Conservation (phyloP, 1,284 basidiomycete species). For the Rhodotorula sp. region DNA sequence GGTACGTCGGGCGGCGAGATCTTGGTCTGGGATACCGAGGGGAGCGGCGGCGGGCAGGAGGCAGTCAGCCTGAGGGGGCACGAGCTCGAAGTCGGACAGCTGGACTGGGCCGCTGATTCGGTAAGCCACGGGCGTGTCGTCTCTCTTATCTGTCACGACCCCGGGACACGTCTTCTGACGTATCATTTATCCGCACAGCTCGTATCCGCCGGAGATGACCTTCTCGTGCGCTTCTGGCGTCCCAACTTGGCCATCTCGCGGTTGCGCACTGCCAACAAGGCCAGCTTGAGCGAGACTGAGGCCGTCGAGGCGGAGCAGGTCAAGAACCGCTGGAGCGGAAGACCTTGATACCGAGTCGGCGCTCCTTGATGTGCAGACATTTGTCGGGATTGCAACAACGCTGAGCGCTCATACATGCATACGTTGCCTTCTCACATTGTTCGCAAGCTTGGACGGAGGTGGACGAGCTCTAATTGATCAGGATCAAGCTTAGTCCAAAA, state of each 20-base stretch:
- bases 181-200: slow-evolving; percentile 22
- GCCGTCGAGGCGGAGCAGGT: background rate
- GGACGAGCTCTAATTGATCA: too few species aligned
- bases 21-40: slow-evolving; percentile 36
- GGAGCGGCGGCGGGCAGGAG: slow-evolving; percentile 11
- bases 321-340: slow-evolving; percentile 11
- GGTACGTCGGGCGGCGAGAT: slow-evolving; percentile 35
- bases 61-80: slow-evolving; percentile 38
- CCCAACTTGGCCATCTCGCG: slow-evolving; percentile 16
- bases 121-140: slow-evolving; percentile 6
- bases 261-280: slow-evolving; percentile 3
- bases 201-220: slow-evolving; percentile 41
- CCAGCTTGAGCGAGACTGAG: background rate
- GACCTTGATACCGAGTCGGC: background rate
- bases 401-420: too few species aligned
- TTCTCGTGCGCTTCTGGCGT: slow-evolving; percentile 39
- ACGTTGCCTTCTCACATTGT: too few species aligned
- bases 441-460: too few species aligned
- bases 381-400: too few species aligned
- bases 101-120: slow-evolving; percentile 41
- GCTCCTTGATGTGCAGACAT: too few species aligned
- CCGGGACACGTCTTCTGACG: background rate
- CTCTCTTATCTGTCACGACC: background rate
- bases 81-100: slow-evolving; percentile 38
- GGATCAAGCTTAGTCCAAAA: too few species aligned